Conservation (phyloP, 2,329 filamentous ascomycete genomes). For the Talaromyces sp. region DNA sequence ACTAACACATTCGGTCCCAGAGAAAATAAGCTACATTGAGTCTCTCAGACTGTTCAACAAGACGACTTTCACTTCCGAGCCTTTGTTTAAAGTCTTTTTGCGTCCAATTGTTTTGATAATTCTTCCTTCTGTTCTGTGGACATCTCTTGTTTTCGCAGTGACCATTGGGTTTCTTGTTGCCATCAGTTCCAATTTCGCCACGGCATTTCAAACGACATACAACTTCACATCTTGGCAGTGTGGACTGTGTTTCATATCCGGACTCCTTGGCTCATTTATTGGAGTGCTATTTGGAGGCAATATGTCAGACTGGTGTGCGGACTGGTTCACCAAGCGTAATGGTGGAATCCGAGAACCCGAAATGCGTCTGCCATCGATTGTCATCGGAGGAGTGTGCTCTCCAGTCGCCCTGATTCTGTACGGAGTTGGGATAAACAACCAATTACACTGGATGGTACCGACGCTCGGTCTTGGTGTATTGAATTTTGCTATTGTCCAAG, state of each 20-base stretch:
- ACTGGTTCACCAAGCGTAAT: slow-evolving; percentile 21
- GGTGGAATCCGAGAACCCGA: slow-evolving; percentile 28
- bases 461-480: slow-evolving; percentile 51
- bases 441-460: slow-evolving; percentile 43
- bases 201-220: slow-evolving; percentile 20
- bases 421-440: slow-evolving; percentile 24
- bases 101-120: slow-evolving; percentile 48
- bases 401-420: slow-evolving; percentile 26
- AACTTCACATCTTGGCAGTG: slow-evolving; percentile 22
- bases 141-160: slow-evolving; percentile 49
- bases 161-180: slow-evolving; percentile 51
- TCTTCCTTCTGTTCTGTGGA: slow-evolving; percentile 52
- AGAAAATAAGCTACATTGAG: not conserved
- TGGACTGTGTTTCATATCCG: slow-evolving; percentile 48
- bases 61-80: slow-evolving; percentile 39
- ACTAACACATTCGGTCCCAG: not conserved
- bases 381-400: slow-evolving; percentile 19
- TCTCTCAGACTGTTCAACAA: not conserved
- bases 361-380: slow-evolving; percentile 26
- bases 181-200: slow-evolving; percentile 25
- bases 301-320: slow-evolving; percentile 25
- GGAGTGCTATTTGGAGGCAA: slow-evolving; percentile 48
- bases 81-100: slow-evolving; percentile 43
- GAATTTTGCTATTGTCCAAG: slow-evolving; percentile 53
- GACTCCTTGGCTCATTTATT: slow-evolving; percentile 44